These are phyloP conservation scores for Dipodascus albidus DNA, from an alignment of 805 yeast species.

Conservation along the genomic window DNA sequence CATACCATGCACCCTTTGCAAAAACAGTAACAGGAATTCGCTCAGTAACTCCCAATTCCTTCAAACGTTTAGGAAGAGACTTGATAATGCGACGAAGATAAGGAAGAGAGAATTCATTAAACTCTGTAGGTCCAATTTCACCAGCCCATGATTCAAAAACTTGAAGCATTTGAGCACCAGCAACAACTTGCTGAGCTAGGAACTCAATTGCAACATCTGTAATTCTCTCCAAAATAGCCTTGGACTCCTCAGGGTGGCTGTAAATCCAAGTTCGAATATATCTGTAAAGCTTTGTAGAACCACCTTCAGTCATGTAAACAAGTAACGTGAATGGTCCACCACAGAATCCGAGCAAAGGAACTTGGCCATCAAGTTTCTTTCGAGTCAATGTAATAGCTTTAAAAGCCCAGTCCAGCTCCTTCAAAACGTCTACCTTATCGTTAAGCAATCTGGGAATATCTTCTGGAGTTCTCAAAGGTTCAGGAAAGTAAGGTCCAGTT, in stretches of 20 bases:
- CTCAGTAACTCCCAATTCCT: conserved; percentile 62
- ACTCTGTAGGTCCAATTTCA: conserved; percentile 84
- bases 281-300: conserved; percentile 84
- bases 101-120: conserved; percentile 80
- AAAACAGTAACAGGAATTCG: conserved; percentile 78
- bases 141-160: conserved; percentile 98
- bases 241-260: conserved; percentile 61
- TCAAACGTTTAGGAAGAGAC: conserved; percentile 55
- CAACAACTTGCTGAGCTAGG: conserved; percentile 85
- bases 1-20: conserved; percentile 97
- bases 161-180: conserved; percentile 97
- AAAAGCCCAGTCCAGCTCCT: conserved; percentile 88
- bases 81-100: conserved; percentile 67
- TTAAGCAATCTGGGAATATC: conserved; percentile 44
- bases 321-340: conserved; percentile 98
- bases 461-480: conserved; percentile 66
- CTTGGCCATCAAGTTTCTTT: conserved; percentile 73
- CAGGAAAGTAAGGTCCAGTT: conserved; percentile 86
- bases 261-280: conserved; percentile 89
- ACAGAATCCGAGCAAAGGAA: conserved; percentile 87
- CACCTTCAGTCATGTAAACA: conserved; percentile 97
- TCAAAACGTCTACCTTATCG: conserved; percentile 56
- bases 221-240: conserved; percentile 57
- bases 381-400: conserved; percentile 90
- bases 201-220: conserved; percentile 89